A percentile compares a stretch with the other conserved stretches of the same genome.
These are phyloP conservation scores for Candida ortonii DNA, from an alignment of 805 yeast species.

Conservation along the genomic window DNA sequence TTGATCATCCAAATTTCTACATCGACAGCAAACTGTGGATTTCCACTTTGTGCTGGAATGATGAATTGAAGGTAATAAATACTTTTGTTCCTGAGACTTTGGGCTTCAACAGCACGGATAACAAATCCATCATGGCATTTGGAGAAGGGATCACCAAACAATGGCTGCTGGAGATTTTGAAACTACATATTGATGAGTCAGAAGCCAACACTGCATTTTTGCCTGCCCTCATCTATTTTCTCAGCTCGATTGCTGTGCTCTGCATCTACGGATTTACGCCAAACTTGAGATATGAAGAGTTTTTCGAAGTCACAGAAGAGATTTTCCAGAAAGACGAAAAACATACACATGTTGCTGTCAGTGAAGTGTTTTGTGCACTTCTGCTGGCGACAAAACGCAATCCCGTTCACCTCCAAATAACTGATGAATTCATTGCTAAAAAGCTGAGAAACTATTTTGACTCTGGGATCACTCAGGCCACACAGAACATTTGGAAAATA, in stretches of 20 bases:
- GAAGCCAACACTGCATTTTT: slow-evolving; percentile 68
- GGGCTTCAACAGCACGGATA: slow-evolving; percentile 43
- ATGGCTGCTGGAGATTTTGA: slow-evolving; percentile 56
- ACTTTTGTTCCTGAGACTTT: slow-evolving; percentile 27
- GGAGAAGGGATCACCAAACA: slow-evolving; percentile 47
- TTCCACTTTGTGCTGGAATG: slow-evolving; percentile 81
- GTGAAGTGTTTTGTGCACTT: slow-evolving; percentile 70
- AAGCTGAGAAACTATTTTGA: slow-evolving; percentile 48
- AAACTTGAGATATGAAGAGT: slow-evolving; percentile 45
- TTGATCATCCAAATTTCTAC: slow-evolving; percentile 46
- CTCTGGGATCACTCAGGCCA: slow-evolving; percentile 70
- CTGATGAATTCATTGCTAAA: slow-evolving; percentile 46
- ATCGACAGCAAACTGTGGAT: slow-evolving; percentile 53
- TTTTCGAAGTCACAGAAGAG: slow-evolving; percentile 47
- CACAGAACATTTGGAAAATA: slow-evolving; percentile 68
- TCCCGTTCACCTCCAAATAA: slow-evolving; percentile 28
- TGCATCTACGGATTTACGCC: slow-evolving; percentile 43
- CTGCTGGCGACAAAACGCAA: slow-evolving; percentile 46
- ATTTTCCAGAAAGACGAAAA: slow-evolving; percentile 65
- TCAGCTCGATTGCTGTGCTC: slow-evolving; percentile 48
- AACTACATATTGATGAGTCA: slow-evolving; percentile 59
- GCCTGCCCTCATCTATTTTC: slow-evolving; percentile 58
- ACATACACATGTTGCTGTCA: slow-evolving; percentile 67
- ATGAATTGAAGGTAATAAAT: slow-evolving; percentile 45
- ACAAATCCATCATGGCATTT: slow-evolving; percentile 37